Conservation (phyloP, 371 early-diverging fungal species). For the Mortierella sp. region DNA sequence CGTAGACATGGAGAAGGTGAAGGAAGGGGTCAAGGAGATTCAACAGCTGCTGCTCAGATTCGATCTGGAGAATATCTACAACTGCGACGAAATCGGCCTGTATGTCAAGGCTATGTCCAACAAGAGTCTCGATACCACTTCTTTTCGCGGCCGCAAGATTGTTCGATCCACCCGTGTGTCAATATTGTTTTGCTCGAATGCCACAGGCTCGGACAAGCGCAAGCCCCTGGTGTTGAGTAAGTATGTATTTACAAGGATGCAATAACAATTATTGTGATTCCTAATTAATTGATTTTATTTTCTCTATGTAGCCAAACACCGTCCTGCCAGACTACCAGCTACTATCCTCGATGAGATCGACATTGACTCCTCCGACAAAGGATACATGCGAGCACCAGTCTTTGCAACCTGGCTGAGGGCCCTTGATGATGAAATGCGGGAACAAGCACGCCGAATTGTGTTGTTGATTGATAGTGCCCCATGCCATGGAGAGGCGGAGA, state of each 20-base stretch:
- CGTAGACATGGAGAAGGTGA: neutral
- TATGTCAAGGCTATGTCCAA: constrained; percentile 9
- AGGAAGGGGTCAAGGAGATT: neutral
- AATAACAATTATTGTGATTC: no score
- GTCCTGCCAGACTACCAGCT: neutral
- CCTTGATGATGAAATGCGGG: neutral
- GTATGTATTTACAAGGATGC: no score
- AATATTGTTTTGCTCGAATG: constrained; percentile 13
- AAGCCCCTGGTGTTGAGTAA: constrained; percentile 7
- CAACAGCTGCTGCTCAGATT: neutral
- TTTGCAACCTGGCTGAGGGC: constrained; percentile 3
- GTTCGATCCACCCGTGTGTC: constrained; percentile 9
- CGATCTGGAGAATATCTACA: constrained; percentile 20
- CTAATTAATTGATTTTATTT: neutral
- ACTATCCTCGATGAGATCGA: neutral
- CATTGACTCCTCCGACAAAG: neutral
- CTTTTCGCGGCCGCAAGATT: neutral
- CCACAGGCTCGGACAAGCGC: constrained; percentile 14
- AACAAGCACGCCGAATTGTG: constrained; percentile 4
- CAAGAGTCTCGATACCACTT: neutral
- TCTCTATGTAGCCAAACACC: neutral
- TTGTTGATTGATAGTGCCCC: constrained; percentile 4
- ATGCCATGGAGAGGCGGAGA: neutral
- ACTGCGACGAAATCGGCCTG: constrained; percentile 10
- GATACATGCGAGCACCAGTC: neutral